These are phyloP conservation scores for Candida tibetensis DNA, from an alignment of 805 yeast species.

Conservation along the genomic window DNA sequence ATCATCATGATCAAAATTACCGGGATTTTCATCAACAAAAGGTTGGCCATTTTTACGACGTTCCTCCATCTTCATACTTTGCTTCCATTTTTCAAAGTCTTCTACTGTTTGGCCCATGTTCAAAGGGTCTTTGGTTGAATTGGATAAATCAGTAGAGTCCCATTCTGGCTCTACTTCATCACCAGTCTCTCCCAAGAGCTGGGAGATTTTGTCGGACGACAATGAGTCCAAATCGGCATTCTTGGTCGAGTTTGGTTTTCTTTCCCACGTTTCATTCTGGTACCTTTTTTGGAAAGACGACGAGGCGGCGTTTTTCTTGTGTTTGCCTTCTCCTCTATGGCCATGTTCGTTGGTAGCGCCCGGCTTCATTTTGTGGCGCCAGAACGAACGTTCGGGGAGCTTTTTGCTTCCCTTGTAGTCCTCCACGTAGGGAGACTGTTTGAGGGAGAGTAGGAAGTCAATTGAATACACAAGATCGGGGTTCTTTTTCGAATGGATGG, in stretches of 20 bases:
- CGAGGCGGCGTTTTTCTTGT: conserved; percentile 15
- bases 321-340: conserved; percentile 7
- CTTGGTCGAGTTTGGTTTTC: conserved; percentile 19
- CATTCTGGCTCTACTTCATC: conserved; percentile 41
- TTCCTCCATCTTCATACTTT: conserved; percentile 50
- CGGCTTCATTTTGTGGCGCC: conserved; percentile 36
- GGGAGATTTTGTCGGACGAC: conserved; percentile 32
- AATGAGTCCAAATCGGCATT: conserved; percentile 27
- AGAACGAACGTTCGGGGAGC: conserved; percentile 49
- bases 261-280: conserved; percentile 26
- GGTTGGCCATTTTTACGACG: conserved; percentile 44
- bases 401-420: conserved; percentile 22
- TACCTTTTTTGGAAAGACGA: conserved; percentile 14
- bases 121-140: conserved; percentile 19
- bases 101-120: conserved; percentile 50
- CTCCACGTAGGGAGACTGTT: conserved; percentile 34
- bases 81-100: conserved; percentile 61
- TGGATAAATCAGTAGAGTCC: conserved; percentile 31
- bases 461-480: conserved; percentile 23
- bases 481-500: conserved; percentile 6
- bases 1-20: background rate
- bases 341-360: background rate
- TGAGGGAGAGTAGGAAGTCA: conserved; percentile 28
- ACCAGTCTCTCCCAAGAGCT: conserved; percentile 33
- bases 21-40: conserved; percentile 7